Evolutionary conservation across 106 monocot species (phyloP), one percentile per base, ranked within the genome.

Genomic region (Phalaenopsis equestris): DNA sequence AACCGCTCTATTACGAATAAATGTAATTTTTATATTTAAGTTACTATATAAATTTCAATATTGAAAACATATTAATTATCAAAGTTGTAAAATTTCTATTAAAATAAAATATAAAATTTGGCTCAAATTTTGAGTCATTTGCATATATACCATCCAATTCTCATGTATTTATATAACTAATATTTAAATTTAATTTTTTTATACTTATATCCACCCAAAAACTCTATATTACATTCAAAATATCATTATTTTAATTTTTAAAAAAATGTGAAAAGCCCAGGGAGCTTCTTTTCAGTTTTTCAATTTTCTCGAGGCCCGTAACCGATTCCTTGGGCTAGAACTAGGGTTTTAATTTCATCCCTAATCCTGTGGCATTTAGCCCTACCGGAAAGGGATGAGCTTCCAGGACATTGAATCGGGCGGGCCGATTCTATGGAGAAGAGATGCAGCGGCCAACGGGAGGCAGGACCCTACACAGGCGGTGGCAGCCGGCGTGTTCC

Each of bases 401-500:
- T 93, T 93, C 83, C 81, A 84, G 84, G 90, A 90, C 77, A 77
- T 93, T 79, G 92, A 93, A 75, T 73, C 87, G 67, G 88, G 84
- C 67, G 16, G 72, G 57, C 55, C 57, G 38, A 42, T 67, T 41
- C 80, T 73, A 48, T 81, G 67, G 55, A 73, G 78, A 42, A 49
- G 56, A 57, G 78, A 80, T n/a, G 42, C 49, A 21, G 56, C 45
- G 7, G 78, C 75, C 39, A 75, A 79, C 77, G 61, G 46, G 73
- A 80, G 72, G 55, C 79, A 79, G 73, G 85, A 89, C 57, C 65
- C 89, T 24, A 72, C 92, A 38, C 89, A 87, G 77, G 82, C 86
- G 18, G 83, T 92, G 49, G 86, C 89, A 8, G 64, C 89, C n/a
- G 89, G 91, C 19, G 81, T 90, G 42, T 90, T 93, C 78, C 88